Evolutionary conservation across 345 rosid genomes (phyloP), one percentile per base, ranked within the genome.

Genomic region (Eutrema heterophyllum): DNA sequence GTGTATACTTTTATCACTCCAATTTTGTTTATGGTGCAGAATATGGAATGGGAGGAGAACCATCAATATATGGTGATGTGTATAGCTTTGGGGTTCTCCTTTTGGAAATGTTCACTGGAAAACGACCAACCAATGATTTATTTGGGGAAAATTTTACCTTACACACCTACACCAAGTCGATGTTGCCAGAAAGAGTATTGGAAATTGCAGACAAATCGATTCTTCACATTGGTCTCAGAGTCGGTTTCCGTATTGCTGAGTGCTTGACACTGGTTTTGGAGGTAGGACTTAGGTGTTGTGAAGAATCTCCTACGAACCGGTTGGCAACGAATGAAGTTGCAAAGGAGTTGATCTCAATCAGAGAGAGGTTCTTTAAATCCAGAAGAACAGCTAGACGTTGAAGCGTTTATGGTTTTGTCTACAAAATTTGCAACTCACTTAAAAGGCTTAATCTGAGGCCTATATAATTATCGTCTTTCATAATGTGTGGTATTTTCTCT

Each of bases 31-130:
- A 9, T 46, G 21, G 4, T 48, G 52, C 58, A 70, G 78, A 78
- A 51, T 81, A 81, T 43, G 81, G 81, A 24, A 56, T 43, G 53
- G 81, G 83, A 33, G 48, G 74, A 6, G 32, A 72, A 3, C 66
- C 76, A 38, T 72, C 83, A 44, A 41, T 14, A 40, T 13, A 61
- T 27, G 65, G 65, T 21, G 65, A 60, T 59, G 64, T 38, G 32
- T 59, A 36, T 38, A 59, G 64, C 32, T 59, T 60, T 13, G 65
- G 65, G 3, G 11, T 61, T 41, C 50, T 61, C 2, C 2, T 61
- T 24, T 41, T 61, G 50, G 66, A 61, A 61, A 61, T 40, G 32
- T 60, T 40, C 18, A 60, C 65, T 11, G 49, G 49, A 0, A 60
- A 39, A 60, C 39, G 74, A 44, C 85, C 84, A 2, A 76, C 79